Evolutionary conservation across 1,139 yeast genomes (phyloP).

Genomic region (Candida glucosophila): DNA sequence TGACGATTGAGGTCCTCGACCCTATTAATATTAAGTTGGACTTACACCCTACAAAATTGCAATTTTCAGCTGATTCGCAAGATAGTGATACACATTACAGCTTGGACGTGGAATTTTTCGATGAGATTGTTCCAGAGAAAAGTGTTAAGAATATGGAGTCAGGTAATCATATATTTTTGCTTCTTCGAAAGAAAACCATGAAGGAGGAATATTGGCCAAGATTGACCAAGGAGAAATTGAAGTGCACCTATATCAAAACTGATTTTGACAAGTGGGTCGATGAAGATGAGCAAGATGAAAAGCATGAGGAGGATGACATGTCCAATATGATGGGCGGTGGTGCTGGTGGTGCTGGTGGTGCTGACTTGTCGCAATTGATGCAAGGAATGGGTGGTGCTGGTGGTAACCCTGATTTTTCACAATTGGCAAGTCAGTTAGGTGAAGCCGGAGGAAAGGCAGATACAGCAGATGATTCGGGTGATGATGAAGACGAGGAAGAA

Average conservation of each 20-base stretch:
- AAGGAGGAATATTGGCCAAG: conserved; percentile 88
- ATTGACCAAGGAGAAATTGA: conserved; percentile 67
- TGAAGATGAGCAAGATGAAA: conserved; percentile 83
- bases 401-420: conserved; percentile 27
- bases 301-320: conserved; percentile 36
- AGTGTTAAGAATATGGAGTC: conserved; percentile 50
- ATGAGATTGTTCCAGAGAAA: conserved; percentile 59
- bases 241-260: conserved; percentile 71
- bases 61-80: conserved; percentile 49
- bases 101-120: conserved; percentile 61
- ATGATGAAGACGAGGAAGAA: conserved; percentile 19
- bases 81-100: conserved; percentile 44
- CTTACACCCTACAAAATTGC: conserved; percentile 49
- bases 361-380: conserved; percentile 14
- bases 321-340: conserved; percentile 19
- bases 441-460: conserved; percentile 24
- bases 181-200: conserved; percentile 60
- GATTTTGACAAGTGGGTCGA: conserved; percentile 98
- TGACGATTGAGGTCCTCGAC: conserved; percentile 72
- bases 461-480: conserved; percentile 24
- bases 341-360: conserved; percentile 19
- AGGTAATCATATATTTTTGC: conserved; percentile 66
- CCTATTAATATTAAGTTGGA: conserved; percentile 56
- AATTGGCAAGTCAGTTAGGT: conserved; percentile 38
- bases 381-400: conserved; percentile 17